phyloP scores from a whole-genome alignment of 371 early-diverging fungal genomes.

The Furculomyces boomerangus region DNA sequence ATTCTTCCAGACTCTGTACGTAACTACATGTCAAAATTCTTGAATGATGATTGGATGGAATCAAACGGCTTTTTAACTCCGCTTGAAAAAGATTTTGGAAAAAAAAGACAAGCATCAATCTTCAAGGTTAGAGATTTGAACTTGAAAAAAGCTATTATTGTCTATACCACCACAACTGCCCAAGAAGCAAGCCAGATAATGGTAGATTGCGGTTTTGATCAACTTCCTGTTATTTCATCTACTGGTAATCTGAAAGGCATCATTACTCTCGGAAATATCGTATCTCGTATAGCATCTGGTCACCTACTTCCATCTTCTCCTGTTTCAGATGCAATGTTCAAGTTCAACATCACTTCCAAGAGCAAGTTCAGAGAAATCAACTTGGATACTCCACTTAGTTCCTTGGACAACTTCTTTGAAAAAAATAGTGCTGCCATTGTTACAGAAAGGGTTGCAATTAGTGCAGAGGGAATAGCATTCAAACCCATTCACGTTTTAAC shows the following conservation, averaged over 20 bases:
- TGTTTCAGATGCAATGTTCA: slow-evolving; percentile 67
- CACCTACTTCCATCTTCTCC: slow-evolving; percentile 42
- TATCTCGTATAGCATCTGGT: slow-evolving; percentile 60
- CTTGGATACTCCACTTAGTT: slow-evolving; percentile 55
- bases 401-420: slow-evolving; percentile 77
- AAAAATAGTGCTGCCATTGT: slow-evolving; percentile 73
- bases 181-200: slow-evolving; percentile 70
- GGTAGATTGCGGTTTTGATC: slow-evolving; percentile 81
- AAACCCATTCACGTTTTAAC: slow-evolving; percentile 72
- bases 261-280: slow-evolving; percentile 71
- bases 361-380: slow-evolving; percentile 73
- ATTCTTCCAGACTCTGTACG: slow-evolving; percentile 89
- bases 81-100: slow-evolving; percentile 6
- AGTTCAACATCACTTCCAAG: slow-evolving; percentile 42
- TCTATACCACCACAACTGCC: slow-evolving; percentile 38
- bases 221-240: slow-evolving; percentile 69
- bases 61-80: slow-evolving; percentile 40
- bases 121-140: slow-evolving; percentile 65
- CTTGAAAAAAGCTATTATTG: slow-evolving; percentile 64
- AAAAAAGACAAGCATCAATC: slow-evolving; percentile 20
- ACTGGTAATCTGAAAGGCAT: slow-evolving; percentile 51
- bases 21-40: slow-evolving; percentile 96
- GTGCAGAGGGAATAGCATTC: slow-evolving; percentile 26
- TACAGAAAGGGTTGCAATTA: slow-evolving; percentile 40
- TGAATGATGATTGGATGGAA: slow-evolving; percentile 91